phyloP scores from a whole-genome alignment of 2,329 filamentous ascomycete species.

The Aureobasidium subglaciale region DNA sequence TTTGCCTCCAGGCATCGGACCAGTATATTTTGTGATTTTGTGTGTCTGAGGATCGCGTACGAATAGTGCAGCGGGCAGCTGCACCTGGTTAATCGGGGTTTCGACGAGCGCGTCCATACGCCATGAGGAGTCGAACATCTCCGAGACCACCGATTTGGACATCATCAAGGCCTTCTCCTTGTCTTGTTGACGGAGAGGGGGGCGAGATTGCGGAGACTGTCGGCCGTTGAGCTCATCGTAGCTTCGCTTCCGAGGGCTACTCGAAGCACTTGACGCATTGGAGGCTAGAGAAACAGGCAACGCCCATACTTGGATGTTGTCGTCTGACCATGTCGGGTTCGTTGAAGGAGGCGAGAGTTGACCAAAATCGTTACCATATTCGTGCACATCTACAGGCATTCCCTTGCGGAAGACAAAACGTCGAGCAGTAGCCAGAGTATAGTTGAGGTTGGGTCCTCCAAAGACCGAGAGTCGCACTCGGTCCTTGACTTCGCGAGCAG shows the following conservation, averaged over 20 bases:
- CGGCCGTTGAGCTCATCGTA: constrained; percentile 28
- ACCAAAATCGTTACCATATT: constrained; percentile 46
- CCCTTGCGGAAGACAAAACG: constrained; percentile 81
- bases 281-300: constrained; percentile 49
- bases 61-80: constrained; percentile 64
- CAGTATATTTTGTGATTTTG: constrained; percentile 61
- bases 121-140: constrained; percentile 78
- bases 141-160: constrained; percentile 56
- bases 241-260: constrained; percentile 29
- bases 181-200: constrained; percentile 22
- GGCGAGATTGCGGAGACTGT: constrained; percentile 22
- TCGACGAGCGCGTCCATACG: constrained; percentile 62
- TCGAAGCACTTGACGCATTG: constrained; percentile 15
- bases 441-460: constrained; percentile 71
- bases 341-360: constrained; percentile 24
- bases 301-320: constrained; percentile 77
- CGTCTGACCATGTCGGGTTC: constrained; percentile 65
- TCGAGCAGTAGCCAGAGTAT: constrained; percentile 74
- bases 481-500: constrained; percentile 26
- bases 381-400: constrained; percentile 63
- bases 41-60: constrained; percentile 55
- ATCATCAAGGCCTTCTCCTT: constrained; percentile 36
- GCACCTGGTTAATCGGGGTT: constrained; percentile 58
- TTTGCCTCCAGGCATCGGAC: constrained; percentile 53
- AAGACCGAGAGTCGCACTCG: constrained; percentile 56